Evolutionary conservation across 345 rosid genomes (phyloP).

Genomic region (Conringia planisiliqua): DNA sequence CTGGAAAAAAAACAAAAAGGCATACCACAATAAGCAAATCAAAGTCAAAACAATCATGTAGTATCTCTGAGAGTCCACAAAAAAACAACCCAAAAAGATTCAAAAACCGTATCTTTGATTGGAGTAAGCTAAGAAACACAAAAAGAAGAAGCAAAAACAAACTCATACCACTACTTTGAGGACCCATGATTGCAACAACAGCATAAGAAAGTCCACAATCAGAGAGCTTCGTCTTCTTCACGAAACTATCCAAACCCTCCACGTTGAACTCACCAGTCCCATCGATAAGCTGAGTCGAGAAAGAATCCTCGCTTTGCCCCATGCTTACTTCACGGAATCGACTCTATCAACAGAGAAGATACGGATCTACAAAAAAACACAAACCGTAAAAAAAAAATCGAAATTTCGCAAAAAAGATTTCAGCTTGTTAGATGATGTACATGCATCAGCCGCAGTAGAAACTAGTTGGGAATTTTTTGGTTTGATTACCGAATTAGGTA

Average conservation of each 20-base stretch:
- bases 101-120: background rate
- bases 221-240: conserved; percentile 44
- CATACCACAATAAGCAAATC: conserved; percentile 4
- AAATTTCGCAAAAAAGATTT: background rate
- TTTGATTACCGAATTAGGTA: conserved; percentile 12
- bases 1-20: conserved; percentile 20
- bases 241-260: conserved; percentile 55
- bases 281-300: conserved; percentile 58
- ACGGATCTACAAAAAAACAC: background rate
- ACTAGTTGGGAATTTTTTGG: background rate
- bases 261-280: conserved; percentile 59
- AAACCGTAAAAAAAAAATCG: background rate
- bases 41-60: background rate
- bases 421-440: background rate
- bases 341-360: background rate
- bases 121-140: background rate
- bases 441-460: conserved; percentile 21
- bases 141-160: background rate
- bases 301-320: conserved; percentile 42
- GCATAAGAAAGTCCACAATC: conserved; percentile 76
- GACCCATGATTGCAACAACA: conserved; percentile 86
- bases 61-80: background rate
- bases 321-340: background rate
- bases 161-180: conserved; percentile 71
- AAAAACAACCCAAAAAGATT: background rate